Percentiles rank a stretch among this genome's conserved stretches.
Evolutionary conservation across 2,329 filamentous ascomycete species (phyloP).

Genomic region (Aureobasidium sp.): DNA sequence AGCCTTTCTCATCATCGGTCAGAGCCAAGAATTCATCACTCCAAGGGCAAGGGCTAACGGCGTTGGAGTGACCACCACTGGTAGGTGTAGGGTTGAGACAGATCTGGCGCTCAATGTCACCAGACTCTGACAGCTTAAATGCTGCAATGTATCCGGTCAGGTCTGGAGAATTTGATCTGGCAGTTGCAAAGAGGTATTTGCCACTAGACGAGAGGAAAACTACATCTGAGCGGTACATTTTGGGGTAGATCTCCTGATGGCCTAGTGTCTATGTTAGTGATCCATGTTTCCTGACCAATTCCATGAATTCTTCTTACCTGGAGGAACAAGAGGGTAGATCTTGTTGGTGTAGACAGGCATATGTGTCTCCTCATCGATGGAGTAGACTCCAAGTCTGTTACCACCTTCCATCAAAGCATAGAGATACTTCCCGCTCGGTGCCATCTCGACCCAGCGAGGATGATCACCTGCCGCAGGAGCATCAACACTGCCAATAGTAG

Average conservation of each 20-base stretch:
- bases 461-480: conserved; percentile 68
- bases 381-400: conserved; percentile 74
- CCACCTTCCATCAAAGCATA: conserved; percentile 89
- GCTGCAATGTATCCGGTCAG: conserved; percentile 78
- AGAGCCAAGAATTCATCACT: conserved; percentile 85
- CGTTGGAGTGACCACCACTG: conserved; percentile 82
- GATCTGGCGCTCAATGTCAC: conserved; percentile 69
- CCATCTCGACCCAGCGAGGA: conserved; percentile 82
- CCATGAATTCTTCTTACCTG: conserved; percentile 45
- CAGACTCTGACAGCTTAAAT: conserved; percentile 62
- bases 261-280: conserved; percentile 25
- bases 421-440: conserved; percentile 68
- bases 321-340: conserved; percentile 71
- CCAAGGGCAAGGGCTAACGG: conserved; percentile 76
- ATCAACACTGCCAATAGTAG: conserved; percentile 64
- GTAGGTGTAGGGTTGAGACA: conserved; percentile 79
- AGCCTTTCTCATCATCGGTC: conserved; percentile 82
- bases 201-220: conserved; percentile 63
- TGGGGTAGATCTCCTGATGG: conserved; percentile 41
- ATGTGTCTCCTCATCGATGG: conserved; percentile 66
- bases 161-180: conserved; percentile 68
- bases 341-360: conserved; percentile 73
- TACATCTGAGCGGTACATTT: conserved; percentile 81
- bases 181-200: conserved; percentile 74
- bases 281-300: not conserved